A percentile compares a stretch with the other conserved stretches of the same genome.
These are phyloP conservation scores for Rhizophagus sp. DNA, from an alignment of 192 early-diverging fungal species.

Conservation along the genomic window DNA sequence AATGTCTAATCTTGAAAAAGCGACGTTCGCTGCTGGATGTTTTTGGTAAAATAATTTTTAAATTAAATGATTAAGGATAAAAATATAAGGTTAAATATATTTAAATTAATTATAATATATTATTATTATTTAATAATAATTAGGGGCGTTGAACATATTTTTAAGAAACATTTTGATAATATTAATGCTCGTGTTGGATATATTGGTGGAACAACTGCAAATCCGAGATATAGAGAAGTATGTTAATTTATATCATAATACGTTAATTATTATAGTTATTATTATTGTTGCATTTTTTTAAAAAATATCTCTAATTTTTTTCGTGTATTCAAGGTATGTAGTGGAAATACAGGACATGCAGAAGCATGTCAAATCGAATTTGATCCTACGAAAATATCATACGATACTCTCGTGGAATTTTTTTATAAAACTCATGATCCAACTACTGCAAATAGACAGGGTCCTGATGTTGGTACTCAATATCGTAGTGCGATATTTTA, in stretches of 20 bases:
- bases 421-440: conserved; percentile 90
- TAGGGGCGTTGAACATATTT: conserved; percentile 62
- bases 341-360: conserved; percentile 76
- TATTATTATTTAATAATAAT: not conserved
- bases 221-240: conserved; percentile 56
- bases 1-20: conserved; percentile 43
- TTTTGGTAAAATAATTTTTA: conserved; percentile 67
- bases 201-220: conserved; percentile 47
- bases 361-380: conserved; percentile 82
- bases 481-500: conserved; percentile 88
- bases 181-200: conserved; percentile 56
- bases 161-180: conserved; percentile 51
- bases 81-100: too few species aligned
- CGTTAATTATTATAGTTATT: not conserved
- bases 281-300: too few species aligned
- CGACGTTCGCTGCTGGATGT: conserved; percentile 92
- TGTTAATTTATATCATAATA: not conserved
- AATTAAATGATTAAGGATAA: too few species aligned
- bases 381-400: conserved; percentile 69
- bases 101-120: too few species aligned
- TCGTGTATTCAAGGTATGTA: conserved; percentile 54
- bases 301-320: not conserved
- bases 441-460: conserved; percentile 84
- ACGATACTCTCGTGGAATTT: conserved; percentile 73
- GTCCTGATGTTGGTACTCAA: conserved; percentile 82